Percentiles rank a stretch among this genome's conserved stretches.
These are phyloP conservation scores for Colletotrichum kahawae DNA, from an alignment of 2,329 filamentous ascomycete genomes.

Conservation along the genomic window DNA sequence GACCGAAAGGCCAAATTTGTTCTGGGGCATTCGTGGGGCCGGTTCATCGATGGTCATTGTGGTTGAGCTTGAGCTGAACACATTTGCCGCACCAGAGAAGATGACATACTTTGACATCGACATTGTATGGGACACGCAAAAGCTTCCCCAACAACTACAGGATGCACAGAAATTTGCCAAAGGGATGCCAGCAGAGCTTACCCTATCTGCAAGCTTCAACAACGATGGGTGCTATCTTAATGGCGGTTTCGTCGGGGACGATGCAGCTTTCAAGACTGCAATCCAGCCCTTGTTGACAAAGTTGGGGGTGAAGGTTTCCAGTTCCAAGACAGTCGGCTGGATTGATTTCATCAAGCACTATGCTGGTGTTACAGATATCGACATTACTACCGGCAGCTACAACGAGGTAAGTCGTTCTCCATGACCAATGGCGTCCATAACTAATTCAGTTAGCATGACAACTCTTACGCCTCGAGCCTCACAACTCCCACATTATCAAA, in stretches of 20 bases:
- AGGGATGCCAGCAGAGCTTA: constrained; percentile 28
- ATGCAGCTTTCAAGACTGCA: neutral
- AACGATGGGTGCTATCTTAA: constrained; percentile 7
- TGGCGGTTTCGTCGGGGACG: neutral
- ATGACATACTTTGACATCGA: constrained; percentile 30
- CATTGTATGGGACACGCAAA: neutral
- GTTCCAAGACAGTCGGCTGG: constrained; percentile 7
- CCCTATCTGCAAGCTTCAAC: constrained; percentile 22
- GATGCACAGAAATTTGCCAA: neutral
- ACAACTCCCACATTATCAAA: constrained; percentile 28
- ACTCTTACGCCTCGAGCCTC: constrained; percentile 34
- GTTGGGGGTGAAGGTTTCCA: neutral
- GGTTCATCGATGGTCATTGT: constrained; percentile 48
- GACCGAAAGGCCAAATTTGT: constrained; percentile 41
- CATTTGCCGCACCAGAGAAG: constrained; percentile 37
- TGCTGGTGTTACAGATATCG: neutral
- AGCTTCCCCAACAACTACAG: neutral
- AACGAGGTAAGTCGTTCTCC: neutral
- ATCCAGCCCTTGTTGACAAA: neutral
- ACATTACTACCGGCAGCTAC: constrained; percentile 1
- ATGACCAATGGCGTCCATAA: neutral
- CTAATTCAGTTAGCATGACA: constrained; percentile 26
- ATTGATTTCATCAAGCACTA: constrained; percentile 9
- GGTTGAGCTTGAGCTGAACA: constrained; percentile 41
- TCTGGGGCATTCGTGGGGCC: constrained; percentile 48